Evolutionary conservation across 1,139 yeast species (phyloP).

Genomic region (Scheffersomyces insectosa): DNA sequence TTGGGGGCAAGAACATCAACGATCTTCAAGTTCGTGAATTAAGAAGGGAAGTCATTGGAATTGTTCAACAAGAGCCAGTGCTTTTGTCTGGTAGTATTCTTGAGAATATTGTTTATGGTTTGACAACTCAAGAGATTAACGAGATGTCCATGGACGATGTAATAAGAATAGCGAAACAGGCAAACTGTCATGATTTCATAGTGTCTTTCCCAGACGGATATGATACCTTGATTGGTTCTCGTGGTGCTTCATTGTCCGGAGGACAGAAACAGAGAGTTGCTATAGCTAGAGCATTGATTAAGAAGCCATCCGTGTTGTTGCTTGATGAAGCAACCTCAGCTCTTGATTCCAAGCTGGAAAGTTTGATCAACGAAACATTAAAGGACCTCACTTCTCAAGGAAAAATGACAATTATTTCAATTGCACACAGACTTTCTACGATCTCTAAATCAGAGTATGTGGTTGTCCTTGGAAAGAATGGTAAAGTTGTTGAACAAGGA

Average conservation of each 20-base stretch:
- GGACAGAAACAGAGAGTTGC: slow-evolving; percentile 93
- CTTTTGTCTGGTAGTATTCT: slow-evolving; percentile 75
- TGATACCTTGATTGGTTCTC: slow-evolving; percentile 53
- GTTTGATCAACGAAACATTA: slow-evolving; percentile 61
- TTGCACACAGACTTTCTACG: slow-evolving; percentile 89
- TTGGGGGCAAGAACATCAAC: slow-evolving; percentile 67
- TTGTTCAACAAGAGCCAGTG: slow-evolving; percentile 89
- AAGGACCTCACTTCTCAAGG: slow-evolving; percentile 52
- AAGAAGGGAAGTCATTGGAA: slow-evolving; percentile 68
- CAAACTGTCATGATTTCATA: slow-evolving; percentile 59
- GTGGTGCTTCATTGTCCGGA: slow-evolving; percentile 68
- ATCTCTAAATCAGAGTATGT: slow-evolving; percentile 57
- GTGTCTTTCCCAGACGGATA: slow-evolving; percentile 51
- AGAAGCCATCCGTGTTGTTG: slow-evolving; percentile 61
- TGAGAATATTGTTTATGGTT: slow-evolving; percentile 80
- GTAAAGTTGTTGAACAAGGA: slow-evolving; percentile 46
- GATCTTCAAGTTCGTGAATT: slow-evolving; percentile 71
- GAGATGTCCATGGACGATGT: slow-evolving; percentile 43
- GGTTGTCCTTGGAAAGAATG: slow-evolving; percentile 53
- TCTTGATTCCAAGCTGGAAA: slow-evolving; percentile 72
- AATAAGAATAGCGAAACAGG: slow-evolving; percentile 45
- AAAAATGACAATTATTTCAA: slow-evolving; percentile 82
- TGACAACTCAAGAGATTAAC: slow-evolving; percentile 52
- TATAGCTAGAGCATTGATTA: slow-evolving; percentile 75
- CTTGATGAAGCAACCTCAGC: slow-evolving; percentile 84